Base-by-base conservation (phyloP, 169 alveolate species). In the Cryptosporidium felis region DNA sequence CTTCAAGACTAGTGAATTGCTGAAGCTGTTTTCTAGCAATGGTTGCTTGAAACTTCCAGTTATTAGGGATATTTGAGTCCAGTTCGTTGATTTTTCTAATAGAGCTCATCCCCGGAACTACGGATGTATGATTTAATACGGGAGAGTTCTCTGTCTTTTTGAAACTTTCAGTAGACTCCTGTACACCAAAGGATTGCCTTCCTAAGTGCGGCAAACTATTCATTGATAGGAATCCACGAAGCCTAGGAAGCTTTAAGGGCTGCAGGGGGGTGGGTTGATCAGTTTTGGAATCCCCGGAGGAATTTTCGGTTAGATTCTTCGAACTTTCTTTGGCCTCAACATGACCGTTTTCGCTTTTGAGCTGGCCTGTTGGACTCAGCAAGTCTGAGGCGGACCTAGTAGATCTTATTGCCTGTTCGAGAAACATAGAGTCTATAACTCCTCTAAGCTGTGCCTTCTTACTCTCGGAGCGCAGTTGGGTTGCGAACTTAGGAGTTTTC, bases 151-250 rank as follows among this genome's bases (percentile, higher is more conserved):
- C 59, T 14, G 32, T 23, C 2, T 65, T 46, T 21, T 65, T 23
- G 34, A 12, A 26, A n/a, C 36, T 49, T 28, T 44, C 81, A 56
- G 23, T 23, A 5, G 14, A 28, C 14, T 49, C 65, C 4, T 53
- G 66, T 1, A 26, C 23, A 3, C 59, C 62, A 8, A 56, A 21
- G 5, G 85, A 74, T 58, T 32, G 67, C 12, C 85, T 74, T 36
- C 85, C 85, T n/a, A 53, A 36, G 58, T 56, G 65, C 23, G 67
- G 38, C 30, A 74, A 74, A 74, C 85, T 74, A 74, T 56, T 74
- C 85, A 74, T 74, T 74, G 85, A 74, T 47, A 74, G 67, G 42
- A 74, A 74, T 26, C 85, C 85, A 53, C 85, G 67, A 16, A 74
- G 56, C 16, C 38, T 49, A 34, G 85, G 85, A 53, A 74, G 85